phyloP scores from a whole-genome alignment of 1,284 basidiomycete genomes.

The Cystobasidiaceae sp. region DNA sequence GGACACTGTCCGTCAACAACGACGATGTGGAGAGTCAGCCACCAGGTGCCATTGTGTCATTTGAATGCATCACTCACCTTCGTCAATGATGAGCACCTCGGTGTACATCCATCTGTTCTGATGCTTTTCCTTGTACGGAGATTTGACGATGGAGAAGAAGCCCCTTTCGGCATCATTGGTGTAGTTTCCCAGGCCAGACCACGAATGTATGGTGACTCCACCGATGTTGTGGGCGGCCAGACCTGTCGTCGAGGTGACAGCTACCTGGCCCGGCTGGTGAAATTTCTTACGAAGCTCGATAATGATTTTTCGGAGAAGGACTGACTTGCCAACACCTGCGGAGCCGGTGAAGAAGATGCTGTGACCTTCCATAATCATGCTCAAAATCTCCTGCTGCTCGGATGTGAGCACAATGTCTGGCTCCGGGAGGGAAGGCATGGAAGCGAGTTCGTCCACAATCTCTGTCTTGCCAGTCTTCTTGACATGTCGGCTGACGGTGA shows the following conservation, averaged over 20 bases:
- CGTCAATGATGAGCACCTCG: no score
- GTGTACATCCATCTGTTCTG: no score
- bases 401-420: background rate
- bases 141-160: no score
- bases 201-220: conserved; percentile 37
- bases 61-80: no score
- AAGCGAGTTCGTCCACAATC: background rate
- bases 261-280: conserved; percentile 20
- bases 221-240: conserved; percentile 44
- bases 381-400: conserved; percentile 36
- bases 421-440: background rate
- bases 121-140: no score
- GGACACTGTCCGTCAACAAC: no score
- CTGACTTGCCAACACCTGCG: conserved; percentile 40
- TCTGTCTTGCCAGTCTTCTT: background rate
- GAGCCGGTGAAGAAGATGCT: conserved; percentile 42
- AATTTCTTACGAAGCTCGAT: background rate
- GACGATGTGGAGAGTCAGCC: no score
- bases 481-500: no score
- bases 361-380: conserved; percentile 29
- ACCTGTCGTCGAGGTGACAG: conserved; percentile 41
- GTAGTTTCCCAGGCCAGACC: no score
- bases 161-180: no score
- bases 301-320: conserved; percentile 34
- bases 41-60: no score